phyloP scores from a whole-genome alignment of 805 yeast species.

The Nakazawaea holstii region DNA sequence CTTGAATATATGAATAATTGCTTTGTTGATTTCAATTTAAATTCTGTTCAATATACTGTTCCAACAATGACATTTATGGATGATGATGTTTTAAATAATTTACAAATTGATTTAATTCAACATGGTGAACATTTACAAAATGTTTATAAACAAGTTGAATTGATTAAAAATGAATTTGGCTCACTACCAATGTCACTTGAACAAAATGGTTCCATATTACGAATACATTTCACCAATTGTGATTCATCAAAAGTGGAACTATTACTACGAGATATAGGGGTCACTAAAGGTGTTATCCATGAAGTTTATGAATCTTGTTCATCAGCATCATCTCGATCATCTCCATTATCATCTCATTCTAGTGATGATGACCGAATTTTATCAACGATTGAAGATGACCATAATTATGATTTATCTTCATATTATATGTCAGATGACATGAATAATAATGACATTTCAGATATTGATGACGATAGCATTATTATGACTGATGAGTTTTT shows the following conservation, averaged over 20 bases:
- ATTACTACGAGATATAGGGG: slow-evolving; percentile 53
- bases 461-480: not conserved
- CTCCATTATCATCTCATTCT: not conserved
- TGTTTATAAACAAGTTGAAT: slow-evolving; percentile 36
- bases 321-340: not conserved
- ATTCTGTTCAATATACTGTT: slow-evolving; percentile 28
- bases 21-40: slow-evolving; percentile 51
- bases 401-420: not conserved
- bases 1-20: slow-evolving; percentile 33
- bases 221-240: slow-evolving; percentile 70
- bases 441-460: not conserved
- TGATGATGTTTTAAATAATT: slow-evolving; percentile 33
- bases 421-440: not conserved
- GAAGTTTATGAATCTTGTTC: not conserved
- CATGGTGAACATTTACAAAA: slow-evolving; percentile 37
- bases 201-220: slow-evolving; percentile 30
- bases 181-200: slow-evolving; percentile 55
- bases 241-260: slow-evolving; percentile 52
- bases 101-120: slow-evolving; percentile 30
- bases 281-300: slow-evolving; percentile 48
- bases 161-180: slow-evolving; percentile 51
- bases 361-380: not conserved
- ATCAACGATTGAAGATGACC: not conserved
- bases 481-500: slow-evolving; percentile 5
- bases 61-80: slow-evolving; percentile 40